Evolutionary conservation across 2,329 filamentous ascomycete genomes (phyloP).

Genomic region (Venturia carpophila): DNA sequence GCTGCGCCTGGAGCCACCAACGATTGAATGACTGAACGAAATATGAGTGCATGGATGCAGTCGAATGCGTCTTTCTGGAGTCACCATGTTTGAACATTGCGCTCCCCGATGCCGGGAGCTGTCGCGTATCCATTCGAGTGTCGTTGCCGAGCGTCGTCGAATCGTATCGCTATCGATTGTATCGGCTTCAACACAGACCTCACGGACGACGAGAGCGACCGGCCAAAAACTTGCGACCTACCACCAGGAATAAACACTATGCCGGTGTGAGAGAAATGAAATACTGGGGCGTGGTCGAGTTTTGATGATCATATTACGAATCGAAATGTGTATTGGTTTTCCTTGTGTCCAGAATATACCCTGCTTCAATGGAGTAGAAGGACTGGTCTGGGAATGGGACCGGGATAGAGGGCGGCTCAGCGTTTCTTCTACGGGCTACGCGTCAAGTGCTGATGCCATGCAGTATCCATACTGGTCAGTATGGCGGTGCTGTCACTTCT

Average conservation of each 20-base stretch:
- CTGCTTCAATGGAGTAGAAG: not conserved
- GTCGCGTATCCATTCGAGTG: not conserved
- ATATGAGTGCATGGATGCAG: not conserved
- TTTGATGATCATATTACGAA: not conserved
- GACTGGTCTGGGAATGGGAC: not conserved
- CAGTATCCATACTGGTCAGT: not conserved
- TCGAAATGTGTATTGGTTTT: not conserved
- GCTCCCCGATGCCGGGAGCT: not conserved
- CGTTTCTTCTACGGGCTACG: not conserved
- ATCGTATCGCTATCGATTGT: not conserved
- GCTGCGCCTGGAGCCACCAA: not conserved
- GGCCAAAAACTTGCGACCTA: not conserved
- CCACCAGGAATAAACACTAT: not conserved
- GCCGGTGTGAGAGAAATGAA: not conserved
- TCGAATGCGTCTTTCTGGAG: not conserved
- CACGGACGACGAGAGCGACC: not conserved
- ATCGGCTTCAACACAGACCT: not conserved
- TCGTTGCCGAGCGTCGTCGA: not conserved
- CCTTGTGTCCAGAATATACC: not conserved
- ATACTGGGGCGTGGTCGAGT: not conserved
- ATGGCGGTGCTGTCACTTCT: constrained; percentile 5
- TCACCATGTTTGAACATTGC: not conserved
- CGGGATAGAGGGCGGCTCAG: not conserved
- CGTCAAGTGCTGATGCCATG: constrained; percentile 7
- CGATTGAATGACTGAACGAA: not conserved